Conservation (phyloP, 164 flowering plant genomes). For the Tinospora cordifolia region DNA sequence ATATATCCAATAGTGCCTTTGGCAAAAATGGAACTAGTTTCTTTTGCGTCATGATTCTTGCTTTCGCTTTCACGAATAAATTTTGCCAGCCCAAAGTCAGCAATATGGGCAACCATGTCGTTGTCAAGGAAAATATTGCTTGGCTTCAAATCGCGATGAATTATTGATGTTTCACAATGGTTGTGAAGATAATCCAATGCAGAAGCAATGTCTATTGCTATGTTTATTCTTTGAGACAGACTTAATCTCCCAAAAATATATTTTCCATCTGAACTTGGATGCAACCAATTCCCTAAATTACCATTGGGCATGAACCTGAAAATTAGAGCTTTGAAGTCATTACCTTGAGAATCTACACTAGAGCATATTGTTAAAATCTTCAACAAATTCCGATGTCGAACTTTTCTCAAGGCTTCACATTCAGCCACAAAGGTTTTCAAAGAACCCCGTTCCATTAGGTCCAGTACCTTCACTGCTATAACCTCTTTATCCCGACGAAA, state of each 20-base stretch:
- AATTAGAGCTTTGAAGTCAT: too few species aligned
- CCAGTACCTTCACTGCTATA: constrained; percentile 1
- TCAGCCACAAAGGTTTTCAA: not conserved
- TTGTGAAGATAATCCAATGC: constrained; percentile 1
- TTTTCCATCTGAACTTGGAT: not conserved
- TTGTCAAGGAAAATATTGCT: not conserved
- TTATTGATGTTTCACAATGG: not conserved
- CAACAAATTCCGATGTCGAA: too few species aligned
- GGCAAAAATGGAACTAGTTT: not conserved
- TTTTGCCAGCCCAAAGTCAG: constrained; percentile 5
- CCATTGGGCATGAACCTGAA: too few species aligned
- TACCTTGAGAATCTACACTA: too few species aligned
- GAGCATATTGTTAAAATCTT: too few species aligned
- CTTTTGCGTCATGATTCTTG: not conserved
- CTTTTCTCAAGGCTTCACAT: not conserved
- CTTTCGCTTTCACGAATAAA: not conserved
- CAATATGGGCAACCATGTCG: not conserved
- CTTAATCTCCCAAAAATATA: not conserved
- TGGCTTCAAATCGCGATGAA: not conserved
- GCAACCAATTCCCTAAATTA: not conserved
- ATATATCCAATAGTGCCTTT: constrained; percentile 11
- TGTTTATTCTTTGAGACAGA: not conserved
- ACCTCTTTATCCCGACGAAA: not conserved
- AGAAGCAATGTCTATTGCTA: not conserved
- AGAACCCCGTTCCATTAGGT: not conserved